Base-by-base conservation (phyloP, 2,329 filamentous ascomycete species). In the Leptoxyphium fumago region DNA sequence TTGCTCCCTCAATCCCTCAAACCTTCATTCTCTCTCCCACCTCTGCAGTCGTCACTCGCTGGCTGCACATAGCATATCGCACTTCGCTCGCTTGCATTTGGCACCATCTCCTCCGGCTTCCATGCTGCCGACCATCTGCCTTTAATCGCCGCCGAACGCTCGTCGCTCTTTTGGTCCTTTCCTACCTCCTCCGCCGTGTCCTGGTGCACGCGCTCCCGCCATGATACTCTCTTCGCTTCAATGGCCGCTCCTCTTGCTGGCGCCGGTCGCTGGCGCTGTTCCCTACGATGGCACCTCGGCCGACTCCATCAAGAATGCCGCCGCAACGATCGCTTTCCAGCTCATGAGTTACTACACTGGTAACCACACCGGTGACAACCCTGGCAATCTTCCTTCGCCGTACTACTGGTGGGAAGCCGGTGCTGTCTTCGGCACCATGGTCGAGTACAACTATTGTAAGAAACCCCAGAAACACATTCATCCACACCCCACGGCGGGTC, bases 361-460 rank as follows among this genome's bases (percentile, higher is more conserved):
- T n/a, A 72, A 76, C 47, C 52, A 65, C 40, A 66, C 70, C 1
- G 70, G 69, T 13, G 62, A 64, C 10, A 68, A 68, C 15, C 71
- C 71, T 9, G 73, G 73, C 40, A 62, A 72, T 44, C 64, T 87
- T 29, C 76, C 78, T 2, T 60, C 69, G 26, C 80, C 80, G 48
- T 40, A 40, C 17, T 40, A 40, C 10, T 40, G 38, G 38, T 40
- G 38, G 38, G 38, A 40, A 10, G 38, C 76, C 10, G 60, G 60
- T 14, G 59, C 57, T 36, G 60, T 85, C 63, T 82, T 80, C 69
- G 77, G 78, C 48, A 74, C 77, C 1, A 66, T 82, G 52, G 67
- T 84, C 38, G 78, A 84, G 59, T 84, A 84, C 61, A 81, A 78
- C 75, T 73, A 78, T 48, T 69, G 74, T 45, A 84, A 13, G 32